Base-by-base conservation (phyloP, 345 rosid species). In the Psidium friedrichsthalianum region DNA sequence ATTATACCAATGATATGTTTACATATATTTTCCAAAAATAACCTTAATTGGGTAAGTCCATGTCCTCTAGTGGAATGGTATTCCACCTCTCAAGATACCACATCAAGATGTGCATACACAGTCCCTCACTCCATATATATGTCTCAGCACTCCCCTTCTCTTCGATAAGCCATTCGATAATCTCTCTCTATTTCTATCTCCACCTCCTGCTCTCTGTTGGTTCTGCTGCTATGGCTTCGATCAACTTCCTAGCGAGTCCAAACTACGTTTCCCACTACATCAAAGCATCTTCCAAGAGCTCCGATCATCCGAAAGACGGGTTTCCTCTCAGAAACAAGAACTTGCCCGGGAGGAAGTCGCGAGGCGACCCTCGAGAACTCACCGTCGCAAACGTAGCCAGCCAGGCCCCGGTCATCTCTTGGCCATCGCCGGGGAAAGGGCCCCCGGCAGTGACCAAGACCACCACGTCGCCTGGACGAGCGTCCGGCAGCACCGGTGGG, bases 381-480 rank as follows among this genome's bases (percentile, higher is more conserved):
- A 27, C 80, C 5, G 40, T 88, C 54, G 84, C 93, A 21, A 88
- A 88, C 56, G 93, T 85, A 53, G 87, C 94, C 5, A 91, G 86
- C 22, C 90, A 61, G 42, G 18, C 54, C 32, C 91, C 91, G 6
- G 51, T 55, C 2, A 36, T 86, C 74, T 24, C 85, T 32, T 88
- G 86, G 1, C 83, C 90, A 54, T 49, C 40, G 8, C 94, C 90
- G 84, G 92, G 87, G 81, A 90, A 86, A 84, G 92, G 84, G 40
- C 51, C 12, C 84, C 7, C 15, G 36, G 36, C 8, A 83, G 51
- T 59, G 76, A 18, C 56, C 84, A 59, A 57, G 83, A 88, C 83
- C 99, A 96, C 85, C 99, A 96, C 85, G 94, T 88, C 80, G 99
- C 99, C 14, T 96, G 99, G 99, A 93, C 94, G 21, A 96, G 99